Conservation (phyloP, 2,329 filamentous ascomycete species). For the Anthostomella pinea region DNA sequence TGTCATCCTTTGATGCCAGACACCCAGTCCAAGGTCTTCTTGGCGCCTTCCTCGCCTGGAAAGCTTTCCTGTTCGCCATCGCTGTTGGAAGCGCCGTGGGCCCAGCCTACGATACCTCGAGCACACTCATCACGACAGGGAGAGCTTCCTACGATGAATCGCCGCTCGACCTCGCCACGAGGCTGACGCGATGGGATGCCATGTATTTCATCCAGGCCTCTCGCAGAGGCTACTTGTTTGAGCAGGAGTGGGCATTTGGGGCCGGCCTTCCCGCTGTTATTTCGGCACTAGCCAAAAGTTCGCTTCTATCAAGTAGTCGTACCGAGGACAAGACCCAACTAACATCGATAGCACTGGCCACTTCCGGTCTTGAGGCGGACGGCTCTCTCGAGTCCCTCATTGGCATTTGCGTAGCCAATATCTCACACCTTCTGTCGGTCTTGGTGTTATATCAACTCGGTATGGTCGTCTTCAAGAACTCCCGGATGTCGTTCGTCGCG, state of each 20-base stretch:
- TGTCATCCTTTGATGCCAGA: slow-evolving; percentile 18
- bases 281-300: slow-evolving; percentile 34
- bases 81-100: slow-evolving; percentile 50
- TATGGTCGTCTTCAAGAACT: slow-evolving; percentile 48
- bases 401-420: slow-evolving; percentile 66
- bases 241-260: slow-evolving; percentile 86
- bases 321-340: slow-evolving; percentile 4
- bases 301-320: slow-evolving; percentile 7
- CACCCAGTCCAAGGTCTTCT: slow-evolving; percentile 28
- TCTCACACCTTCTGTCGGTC: slow-evolving; percentile 74
- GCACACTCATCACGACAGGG: slow-evolving; percentile 49
- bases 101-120: slow-evolving; percentile 78
- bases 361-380: slow-evolving; percentile 20
- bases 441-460: slow-evolving; percentile 69
- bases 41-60: slow-evolving; percentile 61
- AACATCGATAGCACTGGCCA: slow-evolving; percentile 20
- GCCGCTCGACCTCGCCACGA: slow-evolving; percentile 43
- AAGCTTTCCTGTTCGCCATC: slow-evolving; percentile 61
- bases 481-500: slow-evolving; percentile 63
- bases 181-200: slow-evolving; percentile 76
- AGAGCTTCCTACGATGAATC: slow-evolving; percentile 30
- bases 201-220: slow-evolving; percentile 70
- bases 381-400: slow-evolving; percentile 44
- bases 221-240: slow-evolving; percentile 63
- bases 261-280: slow-evolving; percentile 44